A percentile compares a stretch with the other conserved stretches of the same genome.
These are phyloP conservation scores for Bacidia gigantensis DNA, from an alignment of 495 filamentous ascomycete species.

Conservation along the genomic window DNA sequence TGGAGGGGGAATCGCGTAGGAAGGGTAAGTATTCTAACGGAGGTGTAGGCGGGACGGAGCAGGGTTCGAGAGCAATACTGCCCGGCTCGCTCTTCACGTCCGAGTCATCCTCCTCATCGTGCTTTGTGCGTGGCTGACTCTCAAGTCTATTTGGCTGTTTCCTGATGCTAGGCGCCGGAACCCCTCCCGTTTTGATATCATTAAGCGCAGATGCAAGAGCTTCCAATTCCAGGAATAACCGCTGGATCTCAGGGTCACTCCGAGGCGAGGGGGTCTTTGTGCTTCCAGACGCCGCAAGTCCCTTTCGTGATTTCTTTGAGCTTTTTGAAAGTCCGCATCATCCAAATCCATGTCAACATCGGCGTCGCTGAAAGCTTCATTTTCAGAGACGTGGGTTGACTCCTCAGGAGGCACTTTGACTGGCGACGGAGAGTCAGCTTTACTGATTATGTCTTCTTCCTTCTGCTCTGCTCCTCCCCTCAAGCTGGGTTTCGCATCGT, in stretches of 20 bases:
- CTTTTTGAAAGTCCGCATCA: conserved; percentile 37
- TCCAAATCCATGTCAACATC: conserved; percentile 26
- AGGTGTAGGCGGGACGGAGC: conserved; percentile 16
- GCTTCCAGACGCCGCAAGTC: conserved; percentile 32
- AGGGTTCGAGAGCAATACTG: neutral
- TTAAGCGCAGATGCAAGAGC: conserved; percentile 28
- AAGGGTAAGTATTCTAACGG: conserved; percentile 36
- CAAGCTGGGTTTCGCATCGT: neutral
- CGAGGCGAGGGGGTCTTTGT: conserved; percentile 33
- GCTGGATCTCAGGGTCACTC: conserved; percentile 32
- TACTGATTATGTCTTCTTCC: neutral
- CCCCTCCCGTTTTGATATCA: conserved; percentile 15
- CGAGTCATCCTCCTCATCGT: conserved; percentile 15
- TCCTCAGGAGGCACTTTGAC: neutral
- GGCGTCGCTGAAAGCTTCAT: conserved; percentile 9
- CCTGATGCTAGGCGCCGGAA: conserved; percentile 10
- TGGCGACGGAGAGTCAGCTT: neutral
- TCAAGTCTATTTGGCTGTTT: conserved; percentile 7
- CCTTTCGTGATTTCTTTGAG: conserved; percentile 34
- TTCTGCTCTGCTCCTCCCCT: neutral
- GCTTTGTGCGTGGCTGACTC: conserved; percentile 13
- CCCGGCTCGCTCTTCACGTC: conserved; percentile 7
- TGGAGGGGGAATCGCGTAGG: conserved; percentile 32
- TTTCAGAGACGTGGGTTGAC: neutral
- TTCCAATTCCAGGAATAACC: conserved; percentile 33